Evolutionary conservation across 495 filamentous ascomycete species (phyloP).

Genomic region (Recurvomyces mirabilis): DNA sequence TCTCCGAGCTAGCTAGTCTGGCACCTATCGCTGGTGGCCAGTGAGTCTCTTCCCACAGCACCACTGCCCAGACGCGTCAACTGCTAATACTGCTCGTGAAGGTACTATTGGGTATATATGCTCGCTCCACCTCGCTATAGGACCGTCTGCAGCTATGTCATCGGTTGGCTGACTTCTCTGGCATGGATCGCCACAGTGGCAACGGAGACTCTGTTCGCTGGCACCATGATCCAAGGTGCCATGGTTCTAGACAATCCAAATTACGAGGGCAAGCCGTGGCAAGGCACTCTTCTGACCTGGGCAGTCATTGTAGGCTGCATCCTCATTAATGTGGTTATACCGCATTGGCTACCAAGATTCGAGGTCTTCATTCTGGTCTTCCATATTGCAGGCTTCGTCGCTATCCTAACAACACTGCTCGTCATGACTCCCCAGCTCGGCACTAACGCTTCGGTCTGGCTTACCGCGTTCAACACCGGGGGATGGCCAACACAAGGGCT

Average conservation of each 20-base stretch:
- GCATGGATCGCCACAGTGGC: conserved; percentile 23
- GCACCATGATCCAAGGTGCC: conserved; percentile 21
- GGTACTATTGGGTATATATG: conserved; percentile 16
- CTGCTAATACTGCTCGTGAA: not conserved
- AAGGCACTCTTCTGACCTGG: conserved; percentile 27
- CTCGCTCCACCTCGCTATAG: conserved; percentile 25
- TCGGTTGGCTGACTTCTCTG: conserved; percentile 24
- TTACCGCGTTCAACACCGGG: conserved; percentile 11
- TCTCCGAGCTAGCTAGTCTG: conserved; percentile 29
- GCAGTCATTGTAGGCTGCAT: conserved; percentile 13
- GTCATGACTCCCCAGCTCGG: conserved; percentile 13
- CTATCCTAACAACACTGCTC: conserved; percentile 13
- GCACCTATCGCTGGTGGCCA: conserved; percentile 24
- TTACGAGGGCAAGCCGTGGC: conserved; percentile 20
- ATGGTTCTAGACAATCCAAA: conserved; percentile 23
- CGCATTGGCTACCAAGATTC: conserved; percentile 17
- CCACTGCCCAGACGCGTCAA: not conserved
- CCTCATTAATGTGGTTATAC: conserved; percentile 21
- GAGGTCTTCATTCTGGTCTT: conserved; percentile 19
- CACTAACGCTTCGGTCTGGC: conserved; percentile 8
- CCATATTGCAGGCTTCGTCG: conserved; percentile 20
- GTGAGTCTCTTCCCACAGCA: conserved; percentile 28
- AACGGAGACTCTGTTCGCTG: conserved; percentile 16
- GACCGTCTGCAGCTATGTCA: conserved; percentile 27
- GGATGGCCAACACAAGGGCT: conserved; percentile 20